Evolutionary conservation across 129 eudicot genomes (phyloP).

Genomic region (Centrapalus pauciflorus): DNA sequence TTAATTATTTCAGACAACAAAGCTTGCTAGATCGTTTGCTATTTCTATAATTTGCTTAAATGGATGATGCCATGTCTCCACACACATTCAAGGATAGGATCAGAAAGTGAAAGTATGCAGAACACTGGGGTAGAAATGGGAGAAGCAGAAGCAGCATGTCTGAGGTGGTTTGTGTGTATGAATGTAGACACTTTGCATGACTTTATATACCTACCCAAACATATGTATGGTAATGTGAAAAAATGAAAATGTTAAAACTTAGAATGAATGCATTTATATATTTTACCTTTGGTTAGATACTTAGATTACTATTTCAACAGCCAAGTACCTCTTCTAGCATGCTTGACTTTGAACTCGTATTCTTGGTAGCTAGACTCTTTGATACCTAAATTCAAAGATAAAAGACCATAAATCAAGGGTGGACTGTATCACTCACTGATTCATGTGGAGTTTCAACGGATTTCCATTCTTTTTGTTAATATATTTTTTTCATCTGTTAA

Average conservation of each 20-base stretch:
- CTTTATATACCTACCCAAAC: background rate
- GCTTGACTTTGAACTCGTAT: too few relatives aligned
- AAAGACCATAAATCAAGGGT: too few relatives aligned
- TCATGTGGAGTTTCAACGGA: too few relatives aligned
- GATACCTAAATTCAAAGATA: too few relatives aligned
- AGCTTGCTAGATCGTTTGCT: background rate
- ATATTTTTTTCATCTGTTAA: too few relatives aligned
- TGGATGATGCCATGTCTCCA: conserved; percentile 3
- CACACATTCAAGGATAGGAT: conserved; percentile 4
- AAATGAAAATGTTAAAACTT: background rate
- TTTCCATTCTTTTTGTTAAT: too few relatives aligned
- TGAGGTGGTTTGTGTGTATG: background rate
- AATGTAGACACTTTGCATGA: background rate
- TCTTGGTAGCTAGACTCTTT: too few relatives aligned
- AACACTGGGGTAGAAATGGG: conserved; percentile 1
- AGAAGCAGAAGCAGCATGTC: background rate
- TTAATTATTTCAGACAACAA: background rate
- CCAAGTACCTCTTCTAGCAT: too few relatives aligned
- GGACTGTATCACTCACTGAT: too few relatives aligned
- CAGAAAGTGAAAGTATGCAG: background rate
- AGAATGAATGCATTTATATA: too few relatives aligned
- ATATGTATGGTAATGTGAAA: background rate
- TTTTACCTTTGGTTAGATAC: too few relatives aligned
- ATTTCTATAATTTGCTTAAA: background rate
- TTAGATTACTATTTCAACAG: too few relatives aligned